A percentile compares a stretch with the other conserved stretches of the same genome.
Conservation (phyloP, 306 rosid genomes). For the Elaeagnus macrophylla region DNA sequence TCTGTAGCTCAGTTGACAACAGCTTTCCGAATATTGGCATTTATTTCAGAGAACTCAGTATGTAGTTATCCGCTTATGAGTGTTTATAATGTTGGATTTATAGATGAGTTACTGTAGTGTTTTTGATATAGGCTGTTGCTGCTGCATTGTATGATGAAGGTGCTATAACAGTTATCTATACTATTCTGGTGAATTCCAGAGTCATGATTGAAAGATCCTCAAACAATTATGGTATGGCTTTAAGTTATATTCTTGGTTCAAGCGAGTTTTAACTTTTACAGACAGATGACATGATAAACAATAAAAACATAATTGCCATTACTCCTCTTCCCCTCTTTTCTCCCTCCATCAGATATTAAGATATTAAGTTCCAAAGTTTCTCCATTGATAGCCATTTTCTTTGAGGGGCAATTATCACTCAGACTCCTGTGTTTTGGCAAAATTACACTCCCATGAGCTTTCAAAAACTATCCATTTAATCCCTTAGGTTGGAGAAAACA, state of each 20-base stretch:
- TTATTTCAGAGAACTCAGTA: slow-evolving; percentile 92
- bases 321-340: background rate
- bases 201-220: slow-evolving; percentile 91
- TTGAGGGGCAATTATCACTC: background rate
- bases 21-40: slow-evolving; percentile 85
- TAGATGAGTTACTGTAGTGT: slow-evolving; percentile 20
- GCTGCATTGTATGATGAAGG: slow-evolving; percentile 85
- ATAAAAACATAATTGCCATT: no score
- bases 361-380: no score
- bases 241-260: background rate
- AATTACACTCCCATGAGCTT: no score
- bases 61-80: slow-evolving; percentile 15
- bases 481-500: no score
- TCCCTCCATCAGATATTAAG: no score
- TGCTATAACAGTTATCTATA: slow-evolving; percentile 64
- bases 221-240: slow-evolving; percentile 67
- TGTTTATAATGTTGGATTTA: slow-evolving; percentile 12
- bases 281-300: background rate
- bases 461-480: no score
- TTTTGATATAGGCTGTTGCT: slow-evolving; percentile 62
- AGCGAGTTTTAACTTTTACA: background rate
- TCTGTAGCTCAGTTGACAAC: slow-evolving; percentile 89
- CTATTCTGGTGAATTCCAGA: slow-evolving; percentile 83
- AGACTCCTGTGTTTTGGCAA: no score
- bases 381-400: background rate